Evolutionary conservation across 306 rosid genomes (phyloP).

Genomic region (Albizia julibrissin): DNA sequence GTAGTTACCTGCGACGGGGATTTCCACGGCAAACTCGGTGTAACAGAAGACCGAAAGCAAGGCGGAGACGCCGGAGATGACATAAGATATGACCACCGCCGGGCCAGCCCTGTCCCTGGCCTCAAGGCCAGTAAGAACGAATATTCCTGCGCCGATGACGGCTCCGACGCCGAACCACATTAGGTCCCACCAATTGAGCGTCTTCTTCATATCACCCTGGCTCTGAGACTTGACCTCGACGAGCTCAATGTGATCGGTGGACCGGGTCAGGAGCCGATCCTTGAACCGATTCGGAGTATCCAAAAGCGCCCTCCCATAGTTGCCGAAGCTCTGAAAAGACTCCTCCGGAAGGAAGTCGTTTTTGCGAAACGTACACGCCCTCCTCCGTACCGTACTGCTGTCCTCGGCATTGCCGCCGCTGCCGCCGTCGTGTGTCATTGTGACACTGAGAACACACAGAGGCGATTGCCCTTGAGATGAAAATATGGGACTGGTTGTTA

Average conservation of each 20-base stretch:
- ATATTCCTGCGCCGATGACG: slow-evolving; percentile 83
- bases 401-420: not conserved
- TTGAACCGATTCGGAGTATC: slow-evolving; percentile 57
- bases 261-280: slow-evolving; percentile 58
- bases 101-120: slow-evolving; percentile 53
- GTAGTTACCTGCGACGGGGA: slow-evolving; percentile 75
- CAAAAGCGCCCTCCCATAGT: slow-evolving; percentile 50
- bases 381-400: slow-evolving; percentile 38
- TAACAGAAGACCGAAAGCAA: slow-evolving; percentile 91
- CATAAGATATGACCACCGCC: slow-evolving; percentile 75
- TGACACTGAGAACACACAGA: not conserved
- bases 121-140: slow-evolving; percentile 83
- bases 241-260: slow-evolving; percentile 58
- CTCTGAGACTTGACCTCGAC: slow-evolving; percentile 72
- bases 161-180: slow-evolving; percentile 89
- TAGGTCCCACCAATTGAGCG: slow-evolving; percentile 90
- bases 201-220: slow-evolving; percentile 77
- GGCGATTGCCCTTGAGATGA: not conserved
- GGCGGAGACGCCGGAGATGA: slow-evolving; percentile 79
- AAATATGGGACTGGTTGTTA: not conserved
- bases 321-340: slow-evolving; percentile 68
- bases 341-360: slow-evolving; percentile 83
- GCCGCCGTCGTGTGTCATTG: slow-evolving; percentile 29
- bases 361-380: slow-evolving; percentile 49
- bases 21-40: slow-evolving; percentile 90